Evolutionary conservation across 495 filamentous ascomycete species (phyloP).

Genomic region (Neurospora intermedia): DNA sequence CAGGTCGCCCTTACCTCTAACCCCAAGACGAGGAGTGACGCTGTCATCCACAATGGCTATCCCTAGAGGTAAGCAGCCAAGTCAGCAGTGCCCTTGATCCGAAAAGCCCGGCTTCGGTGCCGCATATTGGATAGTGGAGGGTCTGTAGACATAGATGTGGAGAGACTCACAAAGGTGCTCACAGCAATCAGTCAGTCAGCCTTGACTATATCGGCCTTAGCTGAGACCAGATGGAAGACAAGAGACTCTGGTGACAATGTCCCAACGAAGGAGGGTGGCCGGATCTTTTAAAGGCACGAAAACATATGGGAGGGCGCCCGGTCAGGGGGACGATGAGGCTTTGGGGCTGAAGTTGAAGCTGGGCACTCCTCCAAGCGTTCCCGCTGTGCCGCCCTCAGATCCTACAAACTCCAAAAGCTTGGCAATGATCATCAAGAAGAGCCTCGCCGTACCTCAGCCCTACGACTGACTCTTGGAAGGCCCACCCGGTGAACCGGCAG

Average conservation of each 20-base stretch:
- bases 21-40: neutral
- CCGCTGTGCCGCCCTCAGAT: too few relatives aligned
- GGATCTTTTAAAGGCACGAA: neutral
- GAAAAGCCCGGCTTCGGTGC: neutral
- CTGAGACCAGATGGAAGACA: neutral
- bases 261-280: neutral
- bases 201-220: neutral
- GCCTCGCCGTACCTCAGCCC: neutral
- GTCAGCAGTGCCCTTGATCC: neutral
- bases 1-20: neutral
- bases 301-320: neutral
- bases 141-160: neutral
- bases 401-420: neutral
- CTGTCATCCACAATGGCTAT: neutral
- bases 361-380: neutral
- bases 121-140: neutral
- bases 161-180: neutral
- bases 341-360: neutral
- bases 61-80: too few relatives aligned
- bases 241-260: neutral
- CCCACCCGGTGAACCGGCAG: neutral
- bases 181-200: neutral
- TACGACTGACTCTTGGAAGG: neutral
- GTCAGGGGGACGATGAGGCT: neutral
- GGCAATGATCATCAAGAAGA: neutral